Conservation (phyloP, 768 basidiomycete species). For the Lepiota venenata region DNA sequence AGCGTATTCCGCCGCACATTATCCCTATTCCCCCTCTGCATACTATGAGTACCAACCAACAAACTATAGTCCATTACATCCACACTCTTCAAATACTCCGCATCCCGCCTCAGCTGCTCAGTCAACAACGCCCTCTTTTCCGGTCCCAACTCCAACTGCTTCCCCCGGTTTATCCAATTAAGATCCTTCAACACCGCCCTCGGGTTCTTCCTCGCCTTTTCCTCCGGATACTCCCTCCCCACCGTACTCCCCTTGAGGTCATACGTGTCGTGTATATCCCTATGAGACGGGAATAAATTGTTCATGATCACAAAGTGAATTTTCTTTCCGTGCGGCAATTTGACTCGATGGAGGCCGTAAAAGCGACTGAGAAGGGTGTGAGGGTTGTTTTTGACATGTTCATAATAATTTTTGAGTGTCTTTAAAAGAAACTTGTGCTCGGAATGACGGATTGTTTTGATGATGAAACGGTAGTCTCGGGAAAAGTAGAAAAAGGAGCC, state of each 20-base stretch:
- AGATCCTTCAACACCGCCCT: slow-evolving; percentile 92
- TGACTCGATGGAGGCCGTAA: slow-evolving; percentile 97
- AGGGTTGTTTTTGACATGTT: slow-evolving; percentile 85
- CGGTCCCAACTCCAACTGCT: slow-evolving; percentile 86
- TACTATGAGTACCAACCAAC: slow-evolving; percentile 90
- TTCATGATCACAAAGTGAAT: slow-evolving; percentile 99
- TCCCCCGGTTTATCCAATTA: slow-evolving; percentile 87
- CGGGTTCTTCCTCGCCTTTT: slow-evolving; percentile 74
- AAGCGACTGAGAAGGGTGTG: slow-evolving; percentile 93
- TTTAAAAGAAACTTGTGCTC: slow-evolving; percentile 92
- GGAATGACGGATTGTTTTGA: slow-evolving; percentile 94
- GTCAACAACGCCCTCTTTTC: slow-evolving; percentile 90
- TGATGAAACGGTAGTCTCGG: slow-evolving; percentile 98
- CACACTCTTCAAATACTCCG: slow-evolving; percentile 77
- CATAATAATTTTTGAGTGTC: slow-evolving; percentile 81
- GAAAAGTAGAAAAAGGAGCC: slow-evolving; percentile 99
- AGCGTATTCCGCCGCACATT: slow-evolving; percentile 89
- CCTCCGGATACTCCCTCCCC: slow-evolving; percentile 84
- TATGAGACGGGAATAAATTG: slow-evolving; percentile 96
- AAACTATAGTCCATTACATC: slow-evolving; percentile 97
- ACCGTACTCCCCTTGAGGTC: slow-evolving; percentile 96
- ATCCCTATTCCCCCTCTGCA: slow-evolving; percentile 87
- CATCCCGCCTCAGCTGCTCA: slow-evolving; percentile 87
- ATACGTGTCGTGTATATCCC: slow-evolving; percentile 96
- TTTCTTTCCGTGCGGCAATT: slow-evolving; percentile 88